Percentiles rank a stretch among this genome's conserved stretches.
phyloP scores from a whole-genome alignment of 2,329 filamentous ascomycete genomes.

The Pseudogymnoascus sp. region DNA sequence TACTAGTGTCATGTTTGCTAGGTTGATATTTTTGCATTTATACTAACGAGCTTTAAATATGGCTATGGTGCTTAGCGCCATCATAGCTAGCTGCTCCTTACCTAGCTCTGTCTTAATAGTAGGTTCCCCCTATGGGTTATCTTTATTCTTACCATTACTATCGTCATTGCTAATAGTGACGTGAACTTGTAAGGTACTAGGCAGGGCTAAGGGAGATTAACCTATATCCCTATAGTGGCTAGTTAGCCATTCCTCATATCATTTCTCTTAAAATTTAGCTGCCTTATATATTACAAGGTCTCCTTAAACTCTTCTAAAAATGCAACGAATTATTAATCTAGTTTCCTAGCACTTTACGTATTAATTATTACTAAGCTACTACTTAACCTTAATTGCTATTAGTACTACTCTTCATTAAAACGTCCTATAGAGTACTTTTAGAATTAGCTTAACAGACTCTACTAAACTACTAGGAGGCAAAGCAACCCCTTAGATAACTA shows the following conservation, averaged over 20 bases:
- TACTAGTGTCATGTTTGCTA: background rate
- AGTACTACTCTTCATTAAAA: background rate
- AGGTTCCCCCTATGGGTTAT: background rate
- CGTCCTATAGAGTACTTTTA: background rate
- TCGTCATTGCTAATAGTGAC: background rate
- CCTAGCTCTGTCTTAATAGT: background rate
- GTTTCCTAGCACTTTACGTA: background rate
- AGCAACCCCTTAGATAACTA: background rate
- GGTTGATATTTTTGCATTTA: background rate
- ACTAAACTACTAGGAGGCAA: background rate
- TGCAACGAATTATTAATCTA: background rate
- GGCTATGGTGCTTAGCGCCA: background rate
- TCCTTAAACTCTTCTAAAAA: background rate
- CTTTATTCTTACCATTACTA: background rate
- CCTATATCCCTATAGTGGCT: background rate
- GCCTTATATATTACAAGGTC: background rate
- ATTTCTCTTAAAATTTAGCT: background rate
- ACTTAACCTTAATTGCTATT: background rate
- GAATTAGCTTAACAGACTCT: background rate
- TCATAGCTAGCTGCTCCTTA: background rate
- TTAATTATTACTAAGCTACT: background rate
- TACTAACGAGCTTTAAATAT: background rate
- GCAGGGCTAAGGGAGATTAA: background rate
- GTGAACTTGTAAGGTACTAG: background rate
- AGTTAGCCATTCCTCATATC: background rate